Conservation (phyloP, 2,329 filamentous ascomycete genomes). For the Calonectria pseudoreteaudii region DNA sequence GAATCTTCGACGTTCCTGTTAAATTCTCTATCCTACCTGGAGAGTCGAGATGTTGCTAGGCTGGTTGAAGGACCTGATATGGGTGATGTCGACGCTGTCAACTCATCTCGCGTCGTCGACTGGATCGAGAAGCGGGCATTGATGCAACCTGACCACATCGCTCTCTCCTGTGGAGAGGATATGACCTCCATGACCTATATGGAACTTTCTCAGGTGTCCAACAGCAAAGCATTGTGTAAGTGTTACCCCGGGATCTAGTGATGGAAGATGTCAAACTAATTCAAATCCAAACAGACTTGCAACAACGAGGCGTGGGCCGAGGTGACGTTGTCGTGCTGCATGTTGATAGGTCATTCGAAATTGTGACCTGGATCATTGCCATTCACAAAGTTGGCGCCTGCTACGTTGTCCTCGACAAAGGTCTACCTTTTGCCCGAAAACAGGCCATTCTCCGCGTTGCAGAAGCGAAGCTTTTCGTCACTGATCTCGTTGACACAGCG, state of each 20-base stretch:
- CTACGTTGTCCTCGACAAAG: neutral
- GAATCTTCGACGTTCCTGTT: neutral
- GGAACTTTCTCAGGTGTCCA: neutral
- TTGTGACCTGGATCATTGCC: neutral
- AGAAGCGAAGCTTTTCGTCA: neutral
- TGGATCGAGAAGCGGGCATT: neutral
- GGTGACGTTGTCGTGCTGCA: neutral
- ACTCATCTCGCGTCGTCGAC: neutral
- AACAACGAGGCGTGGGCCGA: neutral
- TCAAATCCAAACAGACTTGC: neutral
- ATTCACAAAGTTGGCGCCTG: neutral
- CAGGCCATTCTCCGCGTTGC: neutral
- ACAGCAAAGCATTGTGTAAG: neutral
- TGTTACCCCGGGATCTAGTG: neutral
- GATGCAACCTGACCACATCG: neutral
- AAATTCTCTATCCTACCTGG: neutral
- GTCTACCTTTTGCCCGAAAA: neutral
- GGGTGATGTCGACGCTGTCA: neutral
- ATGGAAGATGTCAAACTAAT: neutral
- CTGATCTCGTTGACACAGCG: neutral
- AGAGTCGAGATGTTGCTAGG: neutral
- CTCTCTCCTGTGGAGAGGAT: neutral
- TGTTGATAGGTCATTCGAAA: neutral
- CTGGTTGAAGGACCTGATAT: neutral
- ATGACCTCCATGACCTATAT: neutral